phyloP scores from a whole-genome alignment of 164 flowering plant species.

The Magnolia sinica region DNA sequence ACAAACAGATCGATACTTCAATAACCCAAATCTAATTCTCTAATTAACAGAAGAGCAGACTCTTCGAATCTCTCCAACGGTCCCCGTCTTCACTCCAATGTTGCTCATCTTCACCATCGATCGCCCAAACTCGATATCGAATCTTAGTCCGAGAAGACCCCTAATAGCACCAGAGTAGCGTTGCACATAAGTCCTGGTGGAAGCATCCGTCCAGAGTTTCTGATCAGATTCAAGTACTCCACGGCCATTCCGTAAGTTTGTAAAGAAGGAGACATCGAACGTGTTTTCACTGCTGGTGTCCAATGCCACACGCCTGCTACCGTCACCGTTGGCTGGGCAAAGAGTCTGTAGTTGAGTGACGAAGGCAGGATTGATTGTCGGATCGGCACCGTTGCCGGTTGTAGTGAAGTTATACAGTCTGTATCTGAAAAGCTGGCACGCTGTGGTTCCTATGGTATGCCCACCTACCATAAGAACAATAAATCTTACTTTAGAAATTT shows the following conservation, averaged over 20 bases:
- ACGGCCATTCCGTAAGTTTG: conserved; percentile 35
- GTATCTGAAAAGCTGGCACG: conserved; percentile 47
- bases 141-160: conserved; percentile 31
- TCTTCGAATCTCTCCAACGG: conserved; percentile 43
- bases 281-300: conserved; percentile 37
- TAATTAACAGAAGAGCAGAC: conserved; percentile 49
- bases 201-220: conserved; percentile 39
- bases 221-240: conserved; percentile 63
- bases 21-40: conserved; percentile 4
- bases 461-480: conserved; percentile 28
- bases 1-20: background rate
- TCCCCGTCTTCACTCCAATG: conserved; percentile 44
- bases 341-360: conserved; percentile 35
- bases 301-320: conserved; percentile 31
- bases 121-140: conserved; percentile 36
- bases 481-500: too few species aligned
- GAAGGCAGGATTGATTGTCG: conserved; percentile 38
- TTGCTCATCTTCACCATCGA: conserved; percentile 61
- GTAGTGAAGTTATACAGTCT: conserved; percentile 50
- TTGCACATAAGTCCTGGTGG: conserved; percentile 36
- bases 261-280: conserved; percentile 41
- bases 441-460: conserved; percentile 69
- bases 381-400: conserved; percentile 39
- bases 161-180: conserved; percentile 28
- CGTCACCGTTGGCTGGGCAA: conserved; percentile 47